Evolutionary conservation across 2,329 filamentous ascomycete genomes (phyloP).

Genomic region (Aotearoamyces nothofagi): DNA sequence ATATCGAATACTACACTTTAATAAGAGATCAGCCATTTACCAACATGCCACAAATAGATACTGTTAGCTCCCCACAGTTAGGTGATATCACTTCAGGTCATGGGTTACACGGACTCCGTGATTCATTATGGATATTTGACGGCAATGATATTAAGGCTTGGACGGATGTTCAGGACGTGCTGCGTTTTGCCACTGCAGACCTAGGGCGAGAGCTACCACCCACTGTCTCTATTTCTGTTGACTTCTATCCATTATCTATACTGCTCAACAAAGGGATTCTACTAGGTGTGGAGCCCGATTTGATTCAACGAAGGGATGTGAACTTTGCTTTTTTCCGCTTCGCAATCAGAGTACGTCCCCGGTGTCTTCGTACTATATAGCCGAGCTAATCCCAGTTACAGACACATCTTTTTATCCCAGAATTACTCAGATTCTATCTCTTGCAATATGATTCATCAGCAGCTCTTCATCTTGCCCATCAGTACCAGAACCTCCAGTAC

Average conservation of each 20-base stretch:
- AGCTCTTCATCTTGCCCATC: constrained; percentile 67
- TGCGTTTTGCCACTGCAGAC: constrained; percentile 54
- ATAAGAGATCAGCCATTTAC: constrained; percentile 65
- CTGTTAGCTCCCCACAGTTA: constrained; percentile 4
- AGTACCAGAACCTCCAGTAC: constrained; percentile 78
- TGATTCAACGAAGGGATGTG: constrained; percentile 85
- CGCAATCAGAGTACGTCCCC: constrained; percentile 57
- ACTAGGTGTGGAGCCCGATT: constrained; percentile 78
- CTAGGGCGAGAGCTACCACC: constrained; percentile 54
- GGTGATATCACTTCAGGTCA: constrained; percentile 3
- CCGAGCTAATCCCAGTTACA: constrained; percentile 21
- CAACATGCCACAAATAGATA: constrained; percentile 7
- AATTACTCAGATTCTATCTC: constrained; percentile 69
- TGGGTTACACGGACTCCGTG: constrained; percentile 34
- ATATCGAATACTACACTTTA: constrained; percentile 87
- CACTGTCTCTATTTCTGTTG: constrained; percentile 66
- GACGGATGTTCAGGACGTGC: constrained; percentile 75
- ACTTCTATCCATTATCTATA: constrained; percentile 88
- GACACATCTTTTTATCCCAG: constrained; percentile 88
- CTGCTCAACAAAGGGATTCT: constrained; percentile 81
- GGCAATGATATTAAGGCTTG: constrained; percentile 75
- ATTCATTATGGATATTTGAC: constrained; percentile 92
- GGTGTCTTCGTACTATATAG: not conserved
- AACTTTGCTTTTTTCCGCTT: constrained; percentile 85
- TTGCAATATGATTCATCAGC: constrained; percentile 61